Base-by-base conservation (phyloP, 306 rosid species). In the Cicer chorassanicum region DNA sequence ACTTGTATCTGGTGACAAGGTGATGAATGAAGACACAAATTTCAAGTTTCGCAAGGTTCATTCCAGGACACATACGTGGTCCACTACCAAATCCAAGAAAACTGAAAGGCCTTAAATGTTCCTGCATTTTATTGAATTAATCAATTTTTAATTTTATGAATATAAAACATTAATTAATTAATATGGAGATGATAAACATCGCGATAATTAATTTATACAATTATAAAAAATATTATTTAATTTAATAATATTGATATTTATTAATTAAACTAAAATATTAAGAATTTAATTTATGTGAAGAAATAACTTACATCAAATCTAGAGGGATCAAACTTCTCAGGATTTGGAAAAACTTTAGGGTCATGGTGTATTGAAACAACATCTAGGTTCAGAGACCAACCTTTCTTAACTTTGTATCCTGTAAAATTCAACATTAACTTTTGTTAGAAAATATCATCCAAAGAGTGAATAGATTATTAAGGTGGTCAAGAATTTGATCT, bases 1-100 rank as follows among this genome's bases (percentile, higher is more conserved):
- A 87, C 96, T 84, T 90, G 94, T 92, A 88, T 83, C 76, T 86
- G 80, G 75, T 84, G 74, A 90, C 91, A 71, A 92, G 88, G 75
- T 88, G 89, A 81, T 90, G 98, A 21, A 90, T 89, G 74, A 92
- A 92, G 68, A 90, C 82, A 34, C 86, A 92, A 36, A 92, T 87
- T 80, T 92, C 94, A 44, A 92, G 75, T 80, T 92, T 92, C 19
- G 96, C 96, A 83, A 90, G 83, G 84, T 90, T 90, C 82, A 90
- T 90, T 77, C 98, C 96, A 2, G 94, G 96, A 76, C 98, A 92
- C 98, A 92, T 92, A 38, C 96, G 88, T 18, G 91, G 98, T 68
- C 98, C 92, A 68, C 78, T 92, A 19, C 98, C 94, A 82, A 92
- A 92, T 78, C 96, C 96, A 42, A 92, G 92, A 86, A 80, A 92